Evolutionary conservation across 192 early-diverging fungal species (phyloP).

Genomic region (Helicostylum pulchrum): DNA sequence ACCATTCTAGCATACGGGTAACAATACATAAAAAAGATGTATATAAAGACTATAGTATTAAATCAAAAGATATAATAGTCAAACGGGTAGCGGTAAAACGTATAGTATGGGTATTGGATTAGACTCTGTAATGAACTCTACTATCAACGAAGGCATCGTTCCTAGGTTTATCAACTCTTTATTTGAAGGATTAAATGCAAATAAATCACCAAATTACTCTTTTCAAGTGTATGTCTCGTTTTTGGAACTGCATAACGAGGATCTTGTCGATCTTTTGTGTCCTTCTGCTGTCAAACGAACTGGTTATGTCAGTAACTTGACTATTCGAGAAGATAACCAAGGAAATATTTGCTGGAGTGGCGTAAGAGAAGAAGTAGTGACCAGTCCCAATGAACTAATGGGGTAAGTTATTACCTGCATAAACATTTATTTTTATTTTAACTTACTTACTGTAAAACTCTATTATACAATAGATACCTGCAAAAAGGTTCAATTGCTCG

Average conservation of each 20-base stretch:
- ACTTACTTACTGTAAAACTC: background rate
- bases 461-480: slow-evolving; percentile 43
- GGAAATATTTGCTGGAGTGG: slow-evolving; percentile 86
- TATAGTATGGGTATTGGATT: slow-evolving; percentile 88
- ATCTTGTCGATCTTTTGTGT: slow-evolving; percentile 84
- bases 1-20: slow-evolving; percentile 89
- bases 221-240: slow-evolving; percentile 72
- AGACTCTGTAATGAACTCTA: slow-evolving; percentile 22
- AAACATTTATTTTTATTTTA: background rate
- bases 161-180: slow-evolving; percentile 63
- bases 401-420: slow-evolving; percentile 28
- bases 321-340: slow-evolving; percentile 75
- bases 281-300: background rate
- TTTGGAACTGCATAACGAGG: slow-evolving; percentile 97
- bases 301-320: slow-evolving; percentile 9
- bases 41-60: too few relatives aligned
- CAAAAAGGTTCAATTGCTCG: slow-evolving; percentile 54
- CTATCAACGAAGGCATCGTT: slow-evolving; percentile 46
- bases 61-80: slow-evolving; percentile 32
- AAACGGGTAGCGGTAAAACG: slow-evolving; percentile 95
- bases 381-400: slow-evolving; percentile 58
- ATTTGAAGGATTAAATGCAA: slow-evolving; percentile 40
- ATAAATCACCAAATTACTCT: slow-evolving; percentile 33
- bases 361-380: slow-evolving; percentile 74
- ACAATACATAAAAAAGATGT: background rate